Conservation (phyloP, 176 grass and related monocot species). For the Juncus inflexus region DNA sequence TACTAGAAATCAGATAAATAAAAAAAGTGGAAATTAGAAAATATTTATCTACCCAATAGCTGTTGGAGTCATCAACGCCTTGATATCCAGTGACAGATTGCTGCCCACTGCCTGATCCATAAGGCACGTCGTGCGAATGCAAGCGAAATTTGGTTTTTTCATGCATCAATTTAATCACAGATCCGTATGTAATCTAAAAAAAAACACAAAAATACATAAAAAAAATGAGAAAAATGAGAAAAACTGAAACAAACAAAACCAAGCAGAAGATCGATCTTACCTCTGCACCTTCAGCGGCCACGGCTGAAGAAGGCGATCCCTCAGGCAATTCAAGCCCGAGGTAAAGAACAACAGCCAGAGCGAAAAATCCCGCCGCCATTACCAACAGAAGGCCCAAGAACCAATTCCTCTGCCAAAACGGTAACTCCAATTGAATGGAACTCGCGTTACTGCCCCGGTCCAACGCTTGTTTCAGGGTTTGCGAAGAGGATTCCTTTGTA, state of each 20-base stretch:
- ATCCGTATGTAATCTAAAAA: conserved; percentile 66
- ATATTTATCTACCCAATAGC: conserved; percentile 53
- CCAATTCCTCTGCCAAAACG: conserved; percentile 85
- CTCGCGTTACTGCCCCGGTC: not conserved
- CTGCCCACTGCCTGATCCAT: conserved; percentile 77
- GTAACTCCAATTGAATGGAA: conserved; percentile 12
- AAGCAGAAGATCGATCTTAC: conserved; percentile 21
- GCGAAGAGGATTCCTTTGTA: not conserved
- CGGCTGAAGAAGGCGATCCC: conserved; percentile 38
- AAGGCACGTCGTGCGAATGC: conserved; percentile 81
- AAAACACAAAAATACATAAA: not conserved
- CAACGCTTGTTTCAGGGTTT: conserved; percentile 8
- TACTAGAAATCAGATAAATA: not conserved
- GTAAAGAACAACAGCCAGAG: conserved; percentile 65
- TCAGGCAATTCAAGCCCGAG: conserved; percentile 57
- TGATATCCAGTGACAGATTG: conserved; percentile 79
- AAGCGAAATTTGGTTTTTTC: conserved; percentile 63
- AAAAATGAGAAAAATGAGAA: not conserved
- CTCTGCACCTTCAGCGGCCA: conserved; percentile 53
- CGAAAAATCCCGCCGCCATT: conserved; percentile 64
- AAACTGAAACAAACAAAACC: not conserved
- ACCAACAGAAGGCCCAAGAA: conserved; percentile 58
- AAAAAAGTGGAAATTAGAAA: not conserved
- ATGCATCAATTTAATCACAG: conserved; percentile 62
- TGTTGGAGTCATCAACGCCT: conserved; percentile 72